phyloP scores from a whole-genome alignment of 768 basidiomycete genomes.

The Lactarius quietus region DNA sequence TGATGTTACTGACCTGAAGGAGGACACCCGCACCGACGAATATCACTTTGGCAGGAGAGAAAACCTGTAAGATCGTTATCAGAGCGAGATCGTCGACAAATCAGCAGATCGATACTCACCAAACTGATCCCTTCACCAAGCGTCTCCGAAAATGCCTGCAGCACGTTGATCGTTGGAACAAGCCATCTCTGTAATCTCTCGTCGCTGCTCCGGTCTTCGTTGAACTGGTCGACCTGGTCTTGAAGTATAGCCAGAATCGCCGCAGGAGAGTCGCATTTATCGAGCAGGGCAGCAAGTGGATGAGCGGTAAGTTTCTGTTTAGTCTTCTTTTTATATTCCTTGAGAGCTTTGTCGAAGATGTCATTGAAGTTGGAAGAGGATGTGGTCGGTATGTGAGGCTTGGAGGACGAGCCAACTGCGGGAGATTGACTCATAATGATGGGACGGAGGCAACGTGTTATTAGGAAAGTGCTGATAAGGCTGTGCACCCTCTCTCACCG shows the following conservation, averaged over 20 bases:
- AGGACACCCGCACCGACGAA: neutral
- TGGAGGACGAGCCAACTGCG: neutral
- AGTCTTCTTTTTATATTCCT: neutral
- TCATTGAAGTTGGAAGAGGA: neutral
- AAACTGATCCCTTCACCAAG: neutral
- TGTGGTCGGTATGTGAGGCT: neutral
- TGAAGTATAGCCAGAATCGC: neutral
- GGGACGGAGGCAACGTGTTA: no score
- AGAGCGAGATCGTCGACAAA: neutral
- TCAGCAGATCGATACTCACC: neutral
- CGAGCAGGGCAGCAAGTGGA: neutral
- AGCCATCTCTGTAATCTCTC: neutral
- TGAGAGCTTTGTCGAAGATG: neutral
- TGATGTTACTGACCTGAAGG: neutral
- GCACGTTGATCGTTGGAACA: neutral
- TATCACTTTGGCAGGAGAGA: neutral
- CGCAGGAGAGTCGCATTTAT: neutral
- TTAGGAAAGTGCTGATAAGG: no score
- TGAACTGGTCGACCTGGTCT: neutral
- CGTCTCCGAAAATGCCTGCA: neutral
- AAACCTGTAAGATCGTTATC: neutral
- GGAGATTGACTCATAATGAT: neutral
- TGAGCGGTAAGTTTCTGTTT: neutral
- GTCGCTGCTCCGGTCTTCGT: neutral
- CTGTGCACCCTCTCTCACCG: no score